phyloP scores from a whole-genome alignment of 2,329 filamentous ascomycete genomes.

The Xylaria arbuscula region DNA sequence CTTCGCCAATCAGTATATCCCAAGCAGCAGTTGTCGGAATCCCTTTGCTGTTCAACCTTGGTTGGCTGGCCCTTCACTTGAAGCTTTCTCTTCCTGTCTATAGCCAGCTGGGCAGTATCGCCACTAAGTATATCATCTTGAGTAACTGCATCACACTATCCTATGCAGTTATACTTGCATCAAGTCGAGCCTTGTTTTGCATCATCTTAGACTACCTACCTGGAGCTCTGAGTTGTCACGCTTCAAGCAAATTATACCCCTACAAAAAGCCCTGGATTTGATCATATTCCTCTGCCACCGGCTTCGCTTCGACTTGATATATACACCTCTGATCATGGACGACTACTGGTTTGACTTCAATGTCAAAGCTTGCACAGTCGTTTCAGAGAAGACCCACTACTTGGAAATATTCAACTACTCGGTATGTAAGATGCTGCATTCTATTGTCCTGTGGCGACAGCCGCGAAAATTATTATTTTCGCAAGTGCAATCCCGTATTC shows the following conservation, averaged over 20 bases:
- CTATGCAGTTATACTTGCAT: slow-evolving; percentile 20
- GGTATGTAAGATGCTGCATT: slow-evolving; percentile 52
- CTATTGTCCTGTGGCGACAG: slow-evolving; percentile 10
- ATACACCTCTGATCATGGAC: slow-evolving; percentile 59
- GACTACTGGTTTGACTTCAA: slow-evolving; percentile 67
- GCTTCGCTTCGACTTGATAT: slow-evolving; percentile 14
- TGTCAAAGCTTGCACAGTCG: slow-evolving; percentile 60
- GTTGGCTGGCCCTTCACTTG: slow-evolving; percentile 14
- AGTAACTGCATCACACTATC: not conserved
- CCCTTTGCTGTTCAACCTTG: slow-evolving; percentile 3
- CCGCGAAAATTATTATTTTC: not conserved
- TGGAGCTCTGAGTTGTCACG: slow-evolving; percentile 31
- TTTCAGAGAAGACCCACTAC: slow-evolving; percentile 65
- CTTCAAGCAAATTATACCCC: not conserved
- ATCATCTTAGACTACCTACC: slow-evolving; percentile 15
- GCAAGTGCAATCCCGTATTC: not conserved
- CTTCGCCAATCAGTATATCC: slow-evolving; percentile 32
- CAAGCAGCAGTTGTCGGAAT: not conserved
- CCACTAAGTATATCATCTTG: not conserved
- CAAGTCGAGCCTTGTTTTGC: slow-evolving; percentile 20
- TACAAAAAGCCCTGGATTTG: slow-evolving; percentile 4
- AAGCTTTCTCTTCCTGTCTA: not conserved
- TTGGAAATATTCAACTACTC: slow-evolving; percentile 70
- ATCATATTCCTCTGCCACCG: slow-evolving; percentile 1
- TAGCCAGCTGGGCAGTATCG: slow-evolving; percentile 1